Conservation (phyloP, 192 early-diverging fungal genomes). For the Podila epicladia region DNA sequence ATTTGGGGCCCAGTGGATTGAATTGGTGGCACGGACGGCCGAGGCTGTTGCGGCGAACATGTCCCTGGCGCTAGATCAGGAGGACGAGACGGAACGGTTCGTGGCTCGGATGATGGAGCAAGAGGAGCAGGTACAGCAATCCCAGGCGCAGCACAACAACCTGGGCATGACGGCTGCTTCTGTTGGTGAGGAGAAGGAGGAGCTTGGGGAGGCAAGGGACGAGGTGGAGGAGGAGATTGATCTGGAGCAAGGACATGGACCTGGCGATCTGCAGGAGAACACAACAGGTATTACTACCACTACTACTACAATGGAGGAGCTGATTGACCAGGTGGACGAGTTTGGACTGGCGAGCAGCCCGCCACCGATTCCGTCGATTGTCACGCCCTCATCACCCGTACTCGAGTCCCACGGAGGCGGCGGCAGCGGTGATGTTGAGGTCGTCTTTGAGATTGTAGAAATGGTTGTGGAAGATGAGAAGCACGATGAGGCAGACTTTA, state of each 20-base stretch:
- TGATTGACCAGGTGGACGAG: slow-evolving; percentile 34
- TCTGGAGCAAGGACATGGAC: slow-evolving; percentile 4
- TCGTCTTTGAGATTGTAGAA: neutral
- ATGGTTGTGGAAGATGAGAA: neutral
- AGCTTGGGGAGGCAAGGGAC: neutral
- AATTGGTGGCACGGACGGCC: slow-evolving; percentile 18
- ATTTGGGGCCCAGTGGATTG: slow-evolving; percentile 32
- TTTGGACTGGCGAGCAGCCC: slow-evolving; percentile 10
- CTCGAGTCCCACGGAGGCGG: neutral
- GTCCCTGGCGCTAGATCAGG: slow-evolving; percentile 39
- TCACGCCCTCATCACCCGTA: neutral
- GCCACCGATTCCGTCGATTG: neutral
- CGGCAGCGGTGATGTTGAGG: neutral
- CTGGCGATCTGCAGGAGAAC: neutral
- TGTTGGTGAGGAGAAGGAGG: neutral
- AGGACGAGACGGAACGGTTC: slow-evolving; percentile 34
- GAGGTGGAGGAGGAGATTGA: neutral
- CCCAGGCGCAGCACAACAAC: neutral
- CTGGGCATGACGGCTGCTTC: neutral
- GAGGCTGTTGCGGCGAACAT: slow-evolving; percentile 39
- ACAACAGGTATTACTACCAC: neutral
- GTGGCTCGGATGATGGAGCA: slow-evolving; percentile 17
- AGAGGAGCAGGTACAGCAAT: neutral
- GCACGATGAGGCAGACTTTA: neutral
- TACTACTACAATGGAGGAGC: slow-evolving; percentile 7